Conservation (phyloP, 1,139 yeast genomes). For the Lodderomyces oxycetoniae region DNA sequence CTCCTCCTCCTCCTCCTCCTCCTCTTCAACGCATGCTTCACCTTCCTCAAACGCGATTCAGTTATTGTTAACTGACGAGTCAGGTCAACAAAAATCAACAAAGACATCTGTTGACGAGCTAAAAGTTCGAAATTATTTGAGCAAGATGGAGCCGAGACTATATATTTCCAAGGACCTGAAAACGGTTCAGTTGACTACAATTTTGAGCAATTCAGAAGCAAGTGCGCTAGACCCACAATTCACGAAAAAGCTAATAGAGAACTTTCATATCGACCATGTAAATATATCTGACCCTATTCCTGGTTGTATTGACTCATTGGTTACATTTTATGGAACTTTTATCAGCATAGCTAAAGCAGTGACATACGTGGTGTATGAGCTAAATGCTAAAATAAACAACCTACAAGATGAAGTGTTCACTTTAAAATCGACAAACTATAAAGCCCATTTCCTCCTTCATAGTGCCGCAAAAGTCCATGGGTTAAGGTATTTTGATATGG, state of each 20-base stretch:
- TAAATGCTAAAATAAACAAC: slow-evolving; percentile 25
- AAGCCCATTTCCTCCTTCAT: slow-evolving; percentile 11
- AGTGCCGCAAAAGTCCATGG: slow-evolving; percentile 4
- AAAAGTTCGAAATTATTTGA: slow-evolving; percentile 11
- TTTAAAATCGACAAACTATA: slow-evolving; percentile 30
- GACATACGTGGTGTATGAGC: slow-evolving; percentile 20
- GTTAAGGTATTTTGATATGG: slow-evolving; percentile 10
- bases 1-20: slow-evolving; percentile 1
- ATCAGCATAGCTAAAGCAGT: slow-evolving; percentile 21
- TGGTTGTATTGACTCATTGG: slow-evolving; percentile 28
- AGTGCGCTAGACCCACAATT: slow-evolving; percentile 18
- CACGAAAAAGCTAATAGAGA: slow-evolving; percentile 1
- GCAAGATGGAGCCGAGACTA: slow-evolving; percentile 8
- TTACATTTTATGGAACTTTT: slow-evolving; percentile 25
- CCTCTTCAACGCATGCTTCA: slow-evolving; percentile 3
- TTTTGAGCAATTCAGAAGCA: slow-evolving; percentile 27
- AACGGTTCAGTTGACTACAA: slow-evolving; percentile 13
- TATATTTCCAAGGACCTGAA: not conserved
- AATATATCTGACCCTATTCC: not conserved
- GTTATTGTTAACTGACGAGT: slow-evolving; percentile 4
- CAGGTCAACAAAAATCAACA: not conserved
- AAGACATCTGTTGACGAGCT: slow-evolving; percentile 5
- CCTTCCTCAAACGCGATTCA: not conserved
- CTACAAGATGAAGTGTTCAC: slow-evolving; percentile 21
- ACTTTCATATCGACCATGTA: slow-evolving; percentile 1